Evolutionary conservation across 768 basidiomycete genomes (phyloP), one percentile per base, ranked within the genome.

Genomic region (Rhizopogon vesiculosus): DNA sequence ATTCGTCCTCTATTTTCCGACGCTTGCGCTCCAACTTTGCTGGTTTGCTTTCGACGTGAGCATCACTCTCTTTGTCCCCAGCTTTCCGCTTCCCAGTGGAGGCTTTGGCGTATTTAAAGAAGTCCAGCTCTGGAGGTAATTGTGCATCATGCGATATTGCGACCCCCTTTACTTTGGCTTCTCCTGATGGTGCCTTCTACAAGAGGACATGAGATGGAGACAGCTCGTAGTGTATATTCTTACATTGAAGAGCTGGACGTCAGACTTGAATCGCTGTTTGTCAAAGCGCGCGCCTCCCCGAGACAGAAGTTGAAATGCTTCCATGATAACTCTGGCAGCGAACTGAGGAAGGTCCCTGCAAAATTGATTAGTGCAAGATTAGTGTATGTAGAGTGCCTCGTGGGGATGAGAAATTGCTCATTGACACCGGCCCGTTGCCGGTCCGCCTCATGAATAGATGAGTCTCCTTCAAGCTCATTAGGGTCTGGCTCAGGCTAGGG

Each of bases 231-330:
- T 46, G n/a, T 18, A 8, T 22, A 16, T 48, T 62, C 76, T 56
- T 62, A 88, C 88, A 57, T 79, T 78, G 72, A 96, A 95, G 7
- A 91, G 71, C 29, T 79, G 66, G 7, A 89, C 80, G 64, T 95
- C 91, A 0, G 74, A 70, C 62, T 84, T 79, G 69, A 88, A 93
- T 31, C 78, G 76, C 41, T 74, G 75, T 72, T 91, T 95, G 77
- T 94, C 79, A 61, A 98, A 97, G 54, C 76, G 79, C 0, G 80
- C 81, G 1, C 93, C 92, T 35, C 95, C 95, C 15, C 91, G 82
- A 33, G 94, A 93, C 28, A 98, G 82, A 12, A 97, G 70, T 60
- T 88, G 89, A 69, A 98, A 98, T 5, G 92, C 86, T 62, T 94
- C 92, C 89, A 91, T 91, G 48, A 51, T 51, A 9, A 10, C 16